Base-by-base conservation (phyloP, 106 monocot genomes). In the Allium cepa region DNA sequence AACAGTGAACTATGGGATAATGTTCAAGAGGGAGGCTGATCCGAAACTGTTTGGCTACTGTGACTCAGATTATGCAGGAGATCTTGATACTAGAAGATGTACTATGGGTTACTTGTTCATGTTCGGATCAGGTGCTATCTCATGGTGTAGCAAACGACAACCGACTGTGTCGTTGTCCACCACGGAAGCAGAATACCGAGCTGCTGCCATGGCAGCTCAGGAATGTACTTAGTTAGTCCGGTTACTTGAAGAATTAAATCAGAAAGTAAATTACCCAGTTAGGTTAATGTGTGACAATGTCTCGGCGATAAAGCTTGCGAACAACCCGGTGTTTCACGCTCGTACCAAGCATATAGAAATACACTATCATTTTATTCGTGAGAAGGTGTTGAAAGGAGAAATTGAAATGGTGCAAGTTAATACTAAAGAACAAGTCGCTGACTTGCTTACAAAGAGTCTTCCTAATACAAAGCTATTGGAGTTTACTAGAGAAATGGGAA, bases 261-360 rank as follows among this genome's bases (percentile, higher is more conserved):
- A 26, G 52, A 46, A 17, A 50, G 26, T 13, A 14, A 48, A 53
- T 22, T 50, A 68, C 8, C 16, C 53, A 17, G 12, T 15, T 14
- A 26, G 67, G 67, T 53, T 51, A 2, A 68, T 53, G 10, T 64
- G 64, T 64, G 64, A 64, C 26, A 64, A n/a, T 47, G 13, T 14
- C 8, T 46, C 64, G 1, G 46, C 64, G 8, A 9, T 64, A 4
- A 8, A 64, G 15, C 14, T 64, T 47, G 45, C 64, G 14, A 16
- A 64, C 14, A 64, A 64, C 48, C 64, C 62, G 8, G 27, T 62
- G 9, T 62, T 62, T 28, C 62, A 62, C 22, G 62, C 26, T 28
- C 10, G 62, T 47, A 64, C 64, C 46, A 64, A 64, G 64, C 64
- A 67, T 26, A 67, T 67, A 22, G 67, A 67, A 15, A 12, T 22